These are phyloP conservation scores for Suhomyces vadensis DNA, from an alignment of 805 yeast genomes.

Conservation along the genomic window DNA sequence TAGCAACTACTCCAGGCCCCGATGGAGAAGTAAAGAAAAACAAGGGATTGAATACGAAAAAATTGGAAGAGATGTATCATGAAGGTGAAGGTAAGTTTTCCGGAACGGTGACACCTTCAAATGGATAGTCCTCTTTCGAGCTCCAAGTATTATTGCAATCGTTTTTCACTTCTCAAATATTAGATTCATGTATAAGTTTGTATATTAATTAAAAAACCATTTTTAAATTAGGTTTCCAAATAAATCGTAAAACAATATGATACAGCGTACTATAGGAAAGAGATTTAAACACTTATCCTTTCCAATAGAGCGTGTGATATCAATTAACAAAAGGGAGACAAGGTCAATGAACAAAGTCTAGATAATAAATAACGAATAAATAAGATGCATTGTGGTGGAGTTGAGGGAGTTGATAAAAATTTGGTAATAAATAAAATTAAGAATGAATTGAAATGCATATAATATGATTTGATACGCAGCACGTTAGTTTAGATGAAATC, in stretches of 20 bases:
- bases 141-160: neutral
- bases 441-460: neutral
- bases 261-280: neutral
- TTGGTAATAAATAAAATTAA: neutral
- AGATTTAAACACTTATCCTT: neutral
- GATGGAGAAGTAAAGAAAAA: constrained; percentile 2
- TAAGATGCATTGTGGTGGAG: neutral
- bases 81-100: constrained; percentile 50
- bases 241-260: too few relatives aligned
- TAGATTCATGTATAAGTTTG: constrained; percentile 1
- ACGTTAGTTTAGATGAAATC: too few relatives aligned
- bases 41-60: constrained; percentile 12
- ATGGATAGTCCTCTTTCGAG: too few relatives aligned
- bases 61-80: constrained; percentile 17
- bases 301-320: neutral
- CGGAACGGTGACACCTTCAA: constrained; percentile 28
- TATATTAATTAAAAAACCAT: constrained; percentile 1
- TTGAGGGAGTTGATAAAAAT: neutral
- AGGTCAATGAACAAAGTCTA: neutral
- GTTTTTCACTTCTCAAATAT: neutral
- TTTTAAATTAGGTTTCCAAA: neutral
- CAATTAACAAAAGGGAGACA: neutral
- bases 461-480: too few relatives aligned
- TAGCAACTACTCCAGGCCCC: constrained; percentile 15
- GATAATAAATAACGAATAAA: neutral